Evolutionary conservation across 2,329 filamentous ascomycete genomes (phyloP).

Genomic region (Aspergillus sp.): DNA sequence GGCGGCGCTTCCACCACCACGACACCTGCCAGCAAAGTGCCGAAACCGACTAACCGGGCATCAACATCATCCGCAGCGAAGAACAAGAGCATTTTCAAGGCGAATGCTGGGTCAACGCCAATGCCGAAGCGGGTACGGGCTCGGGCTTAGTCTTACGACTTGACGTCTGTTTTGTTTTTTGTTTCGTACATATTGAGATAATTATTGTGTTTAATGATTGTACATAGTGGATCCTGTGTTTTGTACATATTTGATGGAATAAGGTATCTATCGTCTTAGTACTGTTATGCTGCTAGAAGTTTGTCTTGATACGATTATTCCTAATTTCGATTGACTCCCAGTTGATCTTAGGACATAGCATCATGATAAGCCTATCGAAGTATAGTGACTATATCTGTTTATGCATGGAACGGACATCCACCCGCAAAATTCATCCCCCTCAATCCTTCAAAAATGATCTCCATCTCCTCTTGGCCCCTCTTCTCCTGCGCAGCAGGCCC

Average conservation of each 20-base stretch:
- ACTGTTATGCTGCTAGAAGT: too few species aligned
- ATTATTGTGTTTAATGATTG: not conserved
- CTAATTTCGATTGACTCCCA: too few species aligned
- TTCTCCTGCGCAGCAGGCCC: conserved; percentile 10
- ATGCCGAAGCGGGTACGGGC: conserved; percentile 28
- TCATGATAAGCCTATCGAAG: too few species aligned
- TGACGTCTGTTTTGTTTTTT: not conserved
- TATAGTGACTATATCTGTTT: not conserved
- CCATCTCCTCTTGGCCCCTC: conserved; percentile 9
- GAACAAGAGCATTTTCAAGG: conserved; percentile 23
- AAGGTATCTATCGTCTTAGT: too few species aligned
- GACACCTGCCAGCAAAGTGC: conserved; percentile 4
- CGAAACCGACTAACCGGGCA: conserved; percentile 15
- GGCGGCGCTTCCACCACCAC: conserved; percentile 11
- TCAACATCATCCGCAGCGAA: conserved; percentile 13
- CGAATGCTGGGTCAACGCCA: conserved; percentile 31
- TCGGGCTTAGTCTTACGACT: conserved; percentile 14
- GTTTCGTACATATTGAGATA: not conserved
- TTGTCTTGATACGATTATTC: too few species aligned
- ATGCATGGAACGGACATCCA: conserved; percentile 5
- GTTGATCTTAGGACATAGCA: too few species aligned
- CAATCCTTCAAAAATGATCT: not conserved
- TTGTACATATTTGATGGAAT: not conserved
- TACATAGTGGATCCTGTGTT: not conserved
- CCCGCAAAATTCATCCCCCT: conserved; percentile 2